Evolutionary conservation across 192 early-diverging fungal species (phyloP).

Genomic region (Spizellomyces sp.): DNA sequence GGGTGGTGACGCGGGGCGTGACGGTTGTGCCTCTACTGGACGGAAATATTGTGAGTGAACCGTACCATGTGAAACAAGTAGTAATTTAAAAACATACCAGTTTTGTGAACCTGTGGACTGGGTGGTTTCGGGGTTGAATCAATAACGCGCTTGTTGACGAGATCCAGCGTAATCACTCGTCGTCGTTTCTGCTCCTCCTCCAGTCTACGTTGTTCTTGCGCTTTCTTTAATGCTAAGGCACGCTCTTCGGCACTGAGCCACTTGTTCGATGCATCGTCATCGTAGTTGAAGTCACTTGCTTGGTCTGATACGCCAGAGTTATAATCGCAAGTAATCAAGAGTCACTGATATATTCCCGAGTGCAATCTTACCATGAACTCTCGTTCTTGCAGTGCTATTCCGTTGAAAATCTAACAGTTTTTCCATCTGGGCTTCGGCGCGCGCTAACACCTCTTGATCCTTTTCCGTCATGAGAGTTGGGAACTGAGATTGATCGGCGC

Average conservation of each 20-base stretch:
- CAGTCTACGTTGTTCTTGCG: slow-evolving; percentile 34
- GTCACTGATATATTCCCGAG: slow-evolving; percentile 1
- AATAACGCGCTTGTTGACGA: slow-evolving; percentile 34
- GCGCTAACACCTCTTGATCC: slow-evolving; percentile 28
- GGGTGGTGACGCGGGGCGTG: slow-evolving; percentile 12
- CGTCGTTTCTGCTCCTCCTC: slow-evolving; percentile 48
- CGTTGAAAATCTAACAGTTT: slow-evolving; percentile 47
- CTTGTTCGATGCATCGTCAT: slow-evolving; percentile 38
- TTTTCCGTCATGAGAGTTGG: slow-evolving; percentile 39
- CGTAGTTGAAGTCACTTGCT: slow-evolving; percentile 49
- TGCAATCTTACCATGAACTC: slow-evolving; percentile 41
- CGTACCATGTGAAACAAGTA: neutral
- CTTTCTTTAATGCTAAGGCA: slow-evolving; percentile 41
- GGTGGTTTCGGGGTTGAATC: slow-evolving; percentile 13
- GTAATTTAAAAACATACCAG: neutral
- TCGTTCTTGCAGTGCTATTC: slow-evolving; percentile 44
- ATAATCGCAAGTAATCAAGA: neutral
- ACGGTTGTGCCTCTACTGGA: neutral
- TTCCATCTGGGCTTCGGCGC: slow-evolving; percentile 44
- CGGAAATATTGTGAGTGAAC: neutral
- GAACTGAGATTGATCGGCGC: slow-evolving; percentile 16
- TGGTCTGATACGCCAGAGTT: slow-evolving; percentile 28
- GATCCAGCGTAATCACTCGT: slow-evolving; percentile 49
- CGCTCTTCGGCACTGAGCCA: slow-evolving; percentile 54
- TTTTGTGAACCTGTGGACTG: neutral